Conservation (phyloP, 306 rosid species). For the Prunus mira region DNA sequence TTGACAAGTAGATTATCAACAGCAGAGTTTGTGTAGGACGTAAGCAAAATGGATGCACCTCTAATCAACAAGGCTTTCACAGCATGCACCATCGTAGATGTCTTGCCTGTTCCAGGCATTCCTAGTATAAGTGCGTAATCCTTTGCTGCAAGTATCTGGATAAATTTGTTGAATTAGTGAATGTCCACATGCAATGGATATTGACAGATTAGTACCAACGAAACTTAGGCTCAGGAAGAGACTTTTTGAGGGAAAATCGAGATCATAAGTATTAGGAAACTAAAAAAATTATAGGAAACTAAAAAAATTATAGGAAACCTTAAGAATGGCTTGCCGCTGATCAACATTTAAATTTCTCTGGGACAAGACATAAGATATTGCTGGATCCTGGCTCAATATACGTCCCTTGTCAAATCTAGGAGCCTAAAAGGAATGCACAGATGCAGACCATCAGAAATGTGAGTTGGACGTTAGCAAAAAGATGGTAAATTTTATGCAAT, state of each 20-base stretch:
- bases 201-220: neutral
- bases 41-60: conserved; percentile 89
- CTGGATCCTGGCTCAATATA: conserved; percentile 87
- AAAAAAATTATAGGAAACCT: conserved; percentile 45
- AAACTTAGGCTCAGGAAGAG: conserved; percentile 2
- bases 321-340: conserved; percentile 86
- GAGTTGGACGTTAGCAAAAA: conserved; percentile 9
- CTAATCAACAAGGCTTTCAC: conserved; percentile 88
- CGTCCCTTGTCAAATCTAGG: conserved; percentile 90
- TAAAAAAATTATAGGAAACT: conserved; percentile 31
- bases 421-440: conserved; percentile 48
- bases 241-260: conserved; percentile 12
- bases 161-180: conserved; percentile 10
- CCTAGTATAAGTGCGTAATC: conserved; percentile 93
- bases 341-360: conserved; percentile 75
- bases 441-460: conserved; percentile 21
- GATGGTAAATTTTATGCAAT: neutral
- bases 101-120: conserved; percentile 99
- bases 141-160: conserved; percentile 85
- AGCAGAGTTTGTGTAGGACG: conserved; percentile 91
- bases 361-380: conserved; percentile 78
- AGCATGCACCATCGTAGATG: conserved; percentile 97
- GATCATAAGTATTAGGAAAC: neutral
- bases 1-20: conserved; percentile 93
- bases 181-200: neutral